Conservation (phyloP, 1,284 basidiomycete genomes). For the Cryptococcus maquisensis region DNA sequence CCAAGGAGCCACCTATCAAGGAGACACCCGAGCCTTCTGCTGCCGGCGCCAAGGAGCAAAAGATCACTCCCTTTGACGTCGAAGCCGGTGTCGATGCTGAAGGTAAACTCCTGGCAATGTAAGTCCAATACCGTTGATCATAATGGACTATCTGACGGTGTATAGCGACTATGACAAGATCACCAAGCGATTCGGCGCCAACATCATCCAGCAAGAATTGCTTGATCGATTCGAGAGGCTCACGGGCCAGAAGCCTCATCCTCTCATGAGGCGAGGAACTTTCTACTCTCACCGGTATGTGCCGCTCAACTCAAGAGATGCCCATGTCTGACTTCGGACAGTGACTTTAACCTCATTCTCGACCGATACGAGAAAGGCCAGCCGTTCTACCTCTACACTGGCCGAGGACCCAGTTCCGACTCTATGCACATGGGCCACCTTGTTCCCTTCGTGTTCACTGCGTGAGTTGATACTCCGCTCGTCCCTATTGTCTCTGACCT, state of each 20-base stretch:
- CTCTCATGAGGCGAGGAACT: conserved; percentile 83
- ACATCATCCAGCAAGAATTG: conserved; percentile 68
- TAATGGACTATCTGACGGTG: not conserved
- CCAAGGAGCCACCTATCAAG: conserved; percentile 13
- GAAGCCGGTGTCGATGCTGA: conserved; percentile 85
- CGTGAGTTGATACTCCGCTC: conserved; percentile 56
- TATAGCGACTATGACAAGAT: conserved; percentile 89
- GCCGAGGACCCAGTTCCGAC: conserved; percentile 90
- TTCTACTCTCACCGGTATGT: conserved; percentile 96
- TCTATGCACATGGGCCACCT: conserved; percentile 98
- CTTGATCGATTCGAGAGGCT: conserved; percentile 86
- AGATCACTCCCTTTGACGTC: conserved; percentile 97
- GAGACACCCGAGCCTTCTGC: conserved; percentile 18
- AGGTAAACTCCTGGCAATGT: conserved; percentile 81
- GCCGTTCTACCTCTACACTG: conserved; percentile 98
- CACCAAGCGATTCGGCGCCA: conserved; percentile 89
- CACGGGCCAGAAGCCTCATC: conserved; percentile 87
- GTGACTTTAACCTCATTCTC: conserved; percentile 89
- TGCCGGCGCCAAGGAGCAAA: conserved; percentile 58
- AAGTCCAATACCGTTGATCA: conserved; percentile 10
- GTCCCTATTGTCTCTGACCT: not conserved
- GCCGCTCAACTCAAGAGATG: not conserved
- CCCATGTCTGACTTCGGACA: conserved; percentile 44
- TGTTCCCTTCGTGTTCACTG: conserved; percentile 96
- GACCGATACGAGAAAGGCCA: conserved; percentile 95